These are phyloP conservation scores for Fusarium pseudoanthophilum DNA, from an alignment of 2,329 filamentous ascomycete genomes.

Conservation along the genomic window DNA sequence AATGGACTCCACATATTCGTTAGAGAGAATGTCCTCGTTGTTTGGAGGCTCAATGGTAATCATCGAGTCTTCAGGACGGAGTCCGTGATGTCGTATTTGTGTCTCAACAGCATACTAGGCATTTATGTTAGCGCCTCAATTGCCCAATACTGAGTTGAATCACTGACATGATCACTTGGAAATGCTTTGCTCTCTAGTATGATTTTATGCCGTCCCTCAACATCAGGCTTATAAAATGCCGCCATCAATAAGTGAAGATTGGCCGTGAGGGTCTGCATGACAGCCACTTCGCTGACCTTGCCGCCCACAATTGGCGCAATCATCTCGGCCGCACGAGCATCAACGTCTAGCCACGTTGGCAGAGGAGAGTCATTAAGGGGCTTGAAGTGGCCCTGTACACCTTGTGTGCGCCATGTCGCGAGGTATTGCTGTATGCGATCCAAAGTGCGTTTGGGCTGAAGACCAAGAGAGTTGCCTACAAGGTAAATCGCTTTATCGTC, in stretches of 20 bases:
- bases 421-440: slow-evolving; percentile 75
- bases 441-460: slow-evolving; percentile 72
- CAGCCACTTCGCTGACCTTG: slow-evolving; percentile 73
- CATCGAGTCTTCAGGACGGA: slow-evolving; percentile 72
- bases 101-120: slow-evolving; percentile 79
- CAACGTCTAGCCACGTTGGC: slow-evolving; percentile 78
- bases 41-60: slow-evolving; percentile 72
- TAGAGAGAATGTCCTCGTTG: slow-evolving; percentile 66
- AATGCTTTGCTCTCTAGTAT: slow-evolving; percentile 87
- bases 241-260: slow-evolving; percentile 83
- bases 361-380: slow-evolving; percentile 73
- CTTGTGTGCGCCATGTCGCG: slow-evolving; percentile 81
- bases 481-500: slow-evolving; percentile 70
- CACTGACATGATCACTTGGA: slow-evolving; percentile 77
- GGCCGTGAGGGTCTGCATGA: slow-evolving; percentile 84
- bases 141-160: no score
- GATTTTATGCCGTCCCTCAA: slow-evolving; percentile 71
- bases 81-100: slow-evolving; percentile 75
- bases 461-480: slow-evolving; percentile 85
- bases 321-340: slow-evolving; percentile 73
- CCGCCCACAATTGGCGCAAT: slow-evolving; percentile 78
- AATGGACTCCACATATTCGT: slow-evolving; percentile 73
- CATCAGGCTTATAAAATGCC: slow-evolving; percentile 79
- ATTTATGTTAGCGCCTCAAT: slow-evolving; percentile 8
- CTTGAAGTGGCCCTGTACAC: slow-evolving; percentile 83